A percentile compares a stretch with the other conserved stretches of the same genome.
phyloP scores from a whole-genome alignment of 805 yeast genomes.

The Candida silvicultrix region DNA sequence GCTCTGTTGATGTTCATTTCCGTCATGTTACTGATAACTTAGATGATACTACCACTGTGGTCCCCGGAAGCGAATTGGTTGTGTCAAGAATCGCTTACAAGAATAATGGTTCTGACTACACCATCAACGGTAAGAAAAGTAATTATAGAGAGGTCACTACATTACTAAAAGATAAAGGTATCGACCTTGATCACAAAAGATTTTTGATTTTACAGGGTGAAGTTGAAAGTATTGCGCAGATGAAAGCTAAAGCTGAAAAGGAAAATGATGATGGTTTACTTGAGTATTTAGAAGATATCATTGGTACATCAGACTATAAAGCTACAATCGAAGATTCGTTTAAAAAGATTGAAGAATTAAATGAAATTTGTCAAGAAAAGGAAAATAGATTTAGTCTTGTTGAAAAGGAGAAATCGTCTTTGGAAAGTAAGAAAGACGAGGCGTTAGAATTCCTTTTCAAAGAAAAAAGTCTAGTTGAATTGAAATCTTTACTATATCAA shows the following conservation, averaged over 20 bases:
- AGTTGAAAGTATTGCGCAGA: slow-evolving; percentile 96
- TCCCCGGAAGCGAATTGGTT: slow-evolving; percentile 50
- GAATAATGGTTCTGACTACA: slow-evolving; percentile 75
- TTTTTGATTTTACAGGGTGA: slow-evolving; percentile 96
- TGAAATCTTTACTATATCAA: slow-evolving; percentile 54
- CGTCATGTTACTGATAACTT: slow-evolving; percentile 62
- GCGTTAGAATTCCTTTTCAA: slow-evolving; percentile 60
- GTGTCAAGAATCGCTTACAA: slow-evolving; percentile 76
- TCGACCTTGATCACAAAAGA: slow-evolving; percentile 91
- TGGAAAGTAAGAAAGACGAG: slow-evolving; percentile 58
- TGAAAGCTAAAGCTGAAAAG: slow-evolving; percentile 94
- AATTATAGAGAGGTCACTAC: slow-evolving; percentile 74
- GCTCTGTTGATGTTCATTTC: slow-evolving; percentile 91
- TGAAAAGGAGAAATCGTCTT: slow-evolving; percentile 59
- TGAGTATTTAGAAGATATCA: slow-evolving; percentile 93
- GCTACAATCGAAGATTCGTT: slow-evolving; percentile 61
- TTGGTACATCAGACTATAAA: slow-evolving; percentile 88
- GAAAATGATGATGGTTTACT: slow-evolving; percentile 90
- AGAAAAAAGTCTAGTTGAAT: slow-evolving; percentile 54
- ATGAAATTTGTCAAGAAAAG: slow-evolving; percentile 76
- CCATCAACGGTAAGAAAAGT: slow-evolving; percentile 62
- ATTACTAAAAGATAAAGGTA: slow-evolving; percentile 71
- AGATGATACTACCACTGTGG: slow-evolving; percentile 35
- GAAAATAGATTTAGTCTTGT: slow-evolving; percentile 75
- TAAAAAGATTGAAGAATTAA: slow-evolving; percentile 60